A percentile compares a stretch with the other conserved stretches of the same genome.
These are phyloP conservation scores for Petunia axillaris DNA, from an alignment of 257 asterid species.

Conservation along the genomic window DNA sequence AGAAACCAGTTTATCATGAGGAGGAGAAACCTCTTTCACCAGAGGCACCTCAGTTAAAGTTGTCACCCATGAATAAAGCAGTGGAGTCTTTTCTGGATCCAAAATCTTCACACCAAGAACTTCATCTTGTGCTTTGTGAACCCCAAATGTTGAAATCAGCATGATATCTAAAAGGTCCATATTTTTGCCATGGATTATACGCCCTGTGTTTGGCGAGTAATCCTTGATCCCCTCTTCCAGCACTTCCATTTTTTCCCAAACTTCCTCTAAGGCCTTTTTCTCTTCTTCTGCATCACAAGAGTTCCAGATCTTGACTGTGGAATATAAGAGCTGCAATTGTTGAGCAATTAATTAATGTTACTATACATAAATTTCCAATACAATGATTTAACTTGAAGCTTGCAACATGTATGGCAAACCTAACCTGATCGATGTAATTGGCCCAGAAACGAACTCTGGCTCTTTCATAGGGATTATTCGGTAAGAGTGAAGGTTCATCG, in stretches of 20 bases:
- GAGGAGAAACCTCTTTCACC: constrained; percentile 32
- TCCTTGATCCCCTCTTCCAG: constrained; percentile 41
- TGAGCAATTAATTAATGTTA: too few relatives aligned
- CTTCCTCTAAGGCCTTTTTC: constrained; percentile 26
- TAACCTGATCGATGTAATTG: constrained; percentile 43
- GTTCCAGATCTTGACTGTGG: too few relatives aligned
- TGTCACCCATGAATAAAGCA: constrained; percentile 39
- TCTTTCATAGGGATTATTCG: constrained; percentile 43
- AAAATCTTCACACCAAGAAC: constrained; percentile 35
- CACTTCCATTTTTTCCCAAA: constrained; percentile 34
- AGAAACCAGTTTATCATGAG: constrained; percentile 36
- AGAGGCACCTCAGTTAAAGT: constrained; percentile 34
- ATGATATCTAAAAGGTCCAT: constrained; percentile 40
- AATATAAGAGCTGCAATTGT: too few relatives aligned
- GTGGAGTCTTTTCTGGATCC: constrained; percentile 39
- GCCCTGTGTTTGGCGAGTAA: constrained; percentile 19
- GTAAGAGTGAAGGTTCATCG: constrained; percentile 36
- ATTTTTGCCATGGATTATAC: constrained; percentile 13
- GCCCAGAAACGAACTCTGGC: constrained; percentile 50
- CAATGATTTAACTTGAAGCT: too few relatives aligned
- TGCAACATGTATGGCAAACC: too few relatives aligned
- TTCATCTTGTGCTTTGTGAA: constrained; percentile 37
- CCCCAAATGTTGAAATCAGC: constrained; percentile 40
- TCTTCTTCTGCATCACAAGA: constrained; percentile 12
- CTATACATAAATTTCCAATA: too few relatives aligned